phyloP scores from a whole-genome alignment of 2,329 filamentous ascomycete genomes.

The Stemphylium beticola region DNA sequence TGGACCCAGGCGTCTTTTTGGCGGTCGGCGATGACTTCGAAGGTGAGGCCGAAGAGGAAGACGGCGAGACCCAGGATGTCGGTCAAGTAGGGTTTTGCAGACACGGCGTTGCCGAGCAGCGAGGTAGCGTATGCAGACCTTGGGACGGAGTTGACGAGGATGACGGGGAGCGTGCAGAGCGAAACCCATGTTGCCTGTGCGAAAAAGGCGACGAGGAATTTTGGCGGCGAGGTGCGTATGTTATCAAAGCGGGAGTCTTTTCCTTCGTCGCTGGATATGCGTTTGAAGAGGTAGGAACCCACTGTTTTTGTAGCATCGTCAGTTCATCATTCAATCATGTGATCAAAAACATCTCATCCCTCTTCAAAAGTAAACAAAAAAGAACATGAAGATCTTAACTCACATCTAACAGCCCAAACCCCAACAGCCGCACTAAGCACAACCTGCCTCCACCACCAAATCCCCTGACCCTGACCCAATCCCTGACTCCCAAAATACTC shows the following conservation, averaged over 20 bases:
- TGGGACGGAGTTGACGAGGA: conserved; percentile 68
- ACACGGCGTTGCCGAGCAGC: conserved; percentile 54
- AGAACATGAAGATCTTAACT: conserved; percentile 14
- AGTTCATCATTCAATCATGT: background rate
- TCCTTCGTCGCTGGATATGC: conserved; percentile 63
- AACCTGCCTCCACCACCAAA: conserved; percentile 67
- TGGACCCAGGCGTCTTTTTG: conserved; percentile 69
- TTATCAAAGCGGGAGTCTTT: conserved; percentile 65
- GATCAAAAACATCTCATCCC: background rate
- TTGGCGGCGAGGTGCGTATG: conserved; percentile 59
- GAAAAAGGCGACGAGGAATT: conserved; percentile 62
- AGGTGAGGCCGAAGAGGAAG: conserved; percentile 64
- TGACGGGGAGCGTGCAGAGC: conserved; percentile 69
- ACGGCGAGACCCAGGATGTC: conserved; percentile 65
- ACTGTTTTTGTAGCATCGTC: conserved; percentile 50
- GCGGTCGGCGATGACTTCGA: conserved; percentile 67
- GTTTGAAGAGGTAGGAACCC: conserved; percentile 68
- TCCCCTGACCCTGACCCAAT: conserved; percentile 35
- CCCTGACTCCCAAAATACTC: conserved; percentile 38
- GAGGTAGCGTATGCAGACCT: conserved; percentile 54
- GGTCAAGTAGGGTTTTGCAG: conserved; percentile 50
- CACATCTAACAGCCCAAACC: conserved; percentile 68
- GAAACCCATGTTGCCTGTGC: conserved; percentile 72
- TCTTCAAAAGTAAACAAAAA: no score
- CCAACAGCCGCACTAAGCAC: conserved; percentile 61